phyloP scores from a whole-genome alignment of 176 grass and related monocot species.

The Triticum turgidum region DNA sequence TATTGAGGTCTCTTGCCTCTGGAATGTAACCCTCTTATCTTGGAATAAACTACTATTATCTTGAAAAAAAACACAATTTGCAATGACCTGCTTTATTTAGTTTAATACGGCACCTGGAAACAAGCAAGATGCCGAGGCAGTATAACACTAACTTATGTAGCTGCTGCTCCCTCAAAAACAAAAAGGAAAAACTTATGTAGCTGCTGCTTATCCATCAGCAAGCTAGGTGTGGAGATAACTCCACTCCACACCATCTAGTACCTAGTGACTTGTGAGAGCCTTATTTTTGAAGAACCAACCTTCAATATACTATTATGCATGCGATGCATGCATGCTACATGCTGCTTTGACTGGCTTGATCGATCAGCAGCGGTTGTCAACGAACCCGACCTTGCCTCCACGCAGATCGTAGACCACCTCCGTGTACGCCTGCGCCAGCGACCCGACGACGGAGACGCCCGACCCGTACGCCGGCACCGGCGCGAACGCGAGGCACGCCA shows the following conservation, averaged over 20 bases:
- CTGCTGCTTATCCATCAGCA: no score
- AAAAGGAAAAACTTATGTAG: no score
- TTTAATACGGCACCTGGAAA: no score
- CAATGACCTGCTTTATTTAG: no score
- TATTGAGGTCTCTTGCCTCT: no score
- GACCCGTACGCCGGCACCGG: neutral
- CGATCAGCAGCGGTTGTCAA: neutral
- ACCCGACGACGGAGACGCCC: neutral
- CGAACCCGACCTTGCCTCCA: conserved; percentile 25
- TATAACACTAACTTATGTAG: no score
- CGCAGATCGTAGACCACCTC: conserved; percentile 35
- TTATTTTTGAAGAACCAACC: neutral
- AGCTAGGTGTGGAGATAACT: neutral
- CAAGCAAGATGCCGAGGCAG: neutral
- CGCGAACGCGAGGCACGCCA: conserved; percentile 33
- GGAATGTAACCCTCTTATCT: no score
- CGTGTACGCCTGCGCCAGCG: neutral
- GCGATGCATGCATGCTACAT: neutral
- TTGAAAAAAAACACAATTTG: no score
- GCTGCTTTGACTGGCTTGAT: no score
- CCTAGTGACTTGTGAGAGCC: neutral
- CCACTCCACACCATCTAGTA: neutral
- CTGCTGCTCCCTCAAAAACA: no score
- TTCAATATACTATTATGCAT: neutral
- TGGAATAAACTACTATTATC: no score